phyloP scores from a whole-genome alignment of 371 early-diverging fungal genomes.

The Mucor lusitanicus region DNA sequence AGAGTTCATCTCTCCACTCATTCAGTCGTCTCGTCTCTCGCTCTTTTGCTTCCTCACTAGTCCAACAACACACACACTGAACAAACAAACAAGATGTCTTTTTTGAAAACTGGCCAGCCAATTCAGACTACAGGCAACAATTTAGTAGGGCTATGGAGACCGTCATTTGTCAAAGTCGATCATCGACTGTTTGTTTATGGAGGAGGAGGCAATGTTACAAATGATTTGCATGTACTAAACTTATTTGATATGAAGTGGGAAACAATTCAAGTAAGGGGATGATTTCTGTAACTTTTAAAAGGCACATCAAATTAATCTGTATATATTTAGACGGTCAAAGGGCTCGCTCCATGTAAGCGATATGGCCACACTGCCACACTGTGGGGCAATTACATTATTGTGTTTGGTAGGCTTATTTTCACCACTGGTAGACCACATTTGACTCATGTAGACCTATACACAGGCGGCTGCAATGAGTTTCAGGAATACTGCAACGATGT shows the following conservation, averaged over 20 bases:
- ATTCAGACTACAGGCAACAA: constrained; percentile 60
- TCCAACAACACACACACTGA: not conserved
- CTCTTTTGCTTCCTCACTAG: not conserved
- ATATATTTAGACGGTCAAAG: constrained; percentile 40
- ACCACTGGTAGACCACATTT: not conserved
- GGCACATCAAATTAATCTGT: not conserved
- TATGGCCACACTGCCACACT: constrained; percentile 62
- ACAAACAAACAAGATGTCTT: constrained; percentile 8
- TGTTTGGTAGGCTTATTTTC: constrained; percentile 48
- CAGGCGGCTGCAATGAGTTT: constrained; percentile 59
- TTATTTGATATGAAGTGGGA: constrained; percentile 52
- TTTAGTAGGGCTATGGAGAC: constrained; percentile 66
- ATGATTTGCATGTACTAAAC: constrained; percentile 62
- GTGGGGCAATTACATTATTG: constrained; percentile 54
- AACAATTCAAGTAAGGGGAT: constrained; percentile 41
- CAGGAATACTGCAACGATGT: constrained; percentile 66
- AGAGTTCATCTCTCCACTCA: not conserved
- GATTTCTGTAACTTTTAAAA: not conserved
- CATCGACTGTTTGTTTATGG: constrained; percentile 63
- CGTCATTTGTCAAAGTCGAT: constrained; percentile 64
- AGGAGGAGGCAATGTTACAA: constrained; percentile 64
- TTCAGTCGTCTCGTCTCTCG: not conserved
- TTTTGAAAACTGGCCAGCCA: constrained; percentile 50
- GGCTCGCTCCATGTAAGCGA: constrained; percentile 55
- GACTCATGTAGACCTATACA: not conserved